phyloP scores from a whole-genome alignment of 129 eudicot species.

The Artemisia annua region DNA sequence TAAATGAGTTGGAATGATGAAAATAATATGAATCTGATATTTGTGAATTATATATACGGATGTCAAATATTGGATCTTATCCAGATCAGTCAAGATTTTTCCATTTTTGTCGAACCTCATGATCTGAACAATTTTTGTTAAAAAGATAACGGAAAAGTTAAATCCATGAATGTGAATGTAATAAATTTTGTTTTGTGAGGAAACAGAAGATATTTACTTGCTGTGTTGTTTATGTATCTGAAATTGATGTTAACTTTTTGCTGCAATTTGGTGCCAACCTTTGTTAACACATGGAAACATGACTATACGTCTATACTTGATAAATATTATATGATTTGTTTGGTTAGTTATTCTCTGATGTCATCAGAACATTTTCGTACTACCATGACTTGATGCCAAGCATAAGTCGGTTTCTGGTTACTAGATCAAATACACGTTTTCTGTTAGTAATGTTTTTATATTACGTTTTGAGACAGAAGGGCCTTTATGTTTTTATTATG shows the following conservation, averaged over 20 bases:
- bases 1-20: not conserved
- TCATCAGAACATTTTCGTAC: not conserved
- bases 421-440: no score
- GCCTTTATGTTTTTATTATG: not conserved
- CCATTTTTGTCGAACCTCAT: not conserved
- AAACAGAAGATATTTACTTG: not conserved
- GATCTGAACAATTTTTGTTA: constrained; percentile 14
- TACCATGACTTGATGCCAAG: no score
- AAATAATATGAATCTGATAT: not conserved
- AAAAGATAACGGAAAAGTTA: constrained; percentile 9
- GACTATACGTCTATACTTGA: not conserved
- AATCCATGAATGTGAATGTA: not conserved
- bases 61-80: constrained; percentile 17
- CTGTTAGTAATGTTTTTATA: no score
- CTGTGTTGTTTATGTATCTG: constrained; percentile 1
- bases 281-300: constrained; percentile 15
- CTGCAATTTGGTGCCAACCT: not conserved
- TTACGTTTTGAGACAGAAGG: no score
- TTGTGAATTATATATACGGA: not conserved
- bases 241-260: constrained; percentile 11
- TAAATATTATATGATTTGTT: not conserved
- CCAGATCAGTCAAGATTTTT: not conserved
- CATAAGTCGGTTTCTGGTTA: no score
- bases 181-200: not conserved
- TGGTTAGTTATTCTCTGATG: constrained; percentile 12